Evolutionary conservation across 1,139 yeast genomes (phyloP).

Genomic region (Pneumocystis canis): DNA sequence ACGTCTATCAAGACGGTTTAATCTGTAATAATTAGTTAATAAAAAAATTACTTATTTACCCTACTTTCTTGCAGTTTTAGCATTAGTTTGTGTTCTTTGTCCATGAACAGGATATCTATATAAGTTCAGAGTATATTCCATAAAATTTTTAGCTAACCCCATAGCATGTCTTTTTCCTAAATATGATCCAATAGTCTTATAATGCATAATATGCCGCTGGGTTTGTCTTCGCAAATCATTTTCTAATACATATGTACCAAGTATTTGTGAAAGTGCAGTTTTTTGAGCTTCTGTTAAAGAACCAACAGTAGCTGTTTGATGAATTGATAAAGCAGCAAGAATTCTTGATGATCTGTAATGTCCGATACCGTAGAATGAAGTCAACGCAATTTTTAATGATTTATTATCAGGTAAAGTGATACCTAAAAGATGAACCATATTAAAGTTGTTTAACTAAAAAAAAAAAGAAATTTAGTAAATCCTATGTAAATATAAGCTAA

Average conservation of each 20-base stretch:
- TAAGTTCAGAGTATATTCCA: not conserved
- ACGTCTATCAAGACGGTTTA: not conserved
- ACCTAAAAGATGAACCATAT: not conserved
- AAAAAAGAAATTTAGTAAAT: not conserved
- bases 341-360: constrained; percentile 54
- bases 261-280: constrained; percentile 72
- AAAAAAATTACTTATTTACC: not conserved
- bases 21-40: not conserved
- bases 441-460: not conserved
- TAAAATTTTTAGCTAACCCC: constrained; percentile 28
- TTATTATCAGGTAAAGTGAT: not conserved
- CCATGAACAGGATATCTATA: not conserved
- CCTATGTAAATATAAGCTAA: not conserved
- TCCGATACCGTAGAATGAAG: constrained; percentile 67
- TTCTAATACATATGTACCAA: constrained; percentile 70
- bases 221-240: constrained; percentile 70
- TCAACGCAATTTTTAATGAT: constrained; percentile 6
- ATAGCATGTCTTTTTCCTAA: constrained; percentile 81
- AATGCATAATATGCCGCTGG: constrained; percentile 62
- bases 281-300: constrained; percentile 80
- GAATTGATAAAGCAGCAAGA: constrained; percentile 78
- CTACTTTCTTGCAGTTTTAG: not conserved
- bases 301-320: constrained; percentile 88
- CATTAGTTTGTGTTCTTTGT: not conserved
- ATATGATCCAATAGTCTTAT: constrained; percentile 70